These are phyloP conservation scores for Capsicum pubescens DNA, from an alignment of 257 asterid genomes.

Conservation along the genomic window DNA sequence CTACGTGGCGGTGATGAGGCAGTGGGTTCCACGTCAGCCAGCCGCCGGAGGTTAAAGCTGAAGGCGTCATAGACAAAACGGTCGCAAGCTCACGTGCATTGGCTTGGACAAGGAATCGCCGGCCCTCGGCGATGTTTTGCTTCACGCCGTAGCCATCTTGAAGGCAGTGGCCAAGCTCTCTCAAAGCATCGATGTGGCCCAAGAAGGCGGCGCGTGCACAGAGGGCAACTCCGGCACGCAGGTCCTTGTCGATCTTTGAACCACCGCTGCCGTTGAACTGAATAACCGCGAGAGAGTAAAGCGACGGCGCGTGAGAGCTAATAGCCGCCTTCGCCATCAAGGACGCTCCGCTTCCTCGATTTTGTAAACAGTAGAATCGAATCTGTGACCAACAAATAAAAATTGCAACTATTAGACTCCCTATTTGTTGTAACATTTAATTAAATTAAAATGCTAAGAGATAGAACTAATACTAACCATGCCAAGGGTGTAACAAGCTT, in stretches of 20 bases:
- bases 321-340: slow-evolving; percentile 95
- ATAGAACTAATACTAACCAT: slow-evolving; percentile 58
- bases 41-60: slow-evolving; percentile 56
- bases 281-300: slow-evolving; percentile 79
- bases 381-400: slow-evolving; percentile 53
- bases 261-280: slow-evolving; percentile 98
- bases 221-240: slow-evolving; percentile 82
- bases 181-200: slow-evolving; percentile 88
- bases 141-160: slow-evolving; percentile 93
- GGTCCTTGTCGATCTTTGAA: slow-evolving; percentile 74
- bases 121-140: slow-evolving; percentile 78
- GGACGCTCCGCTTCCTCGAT: slow-evolving; percentile 80
- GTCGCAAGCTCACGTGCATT: slow-evolving; percentile 89
- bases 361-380: slow-evolving; percentile 80
- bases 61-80: slow-evolving; percentile 49
- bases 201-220: slow-evolving; percentile 87
- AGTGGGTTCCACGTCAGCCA: slow-evolving; percentile 67
- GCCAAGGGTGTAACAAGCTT: slow-evolving; percentile 80
- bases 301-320: slow-evolving; percentile 78
- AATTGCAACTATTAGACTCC: slow-evolving; percentile 22
- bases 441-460: neutral
- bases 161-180: slow-evolving; percentile 98
- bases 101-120: slow-evolving; percentile 77
- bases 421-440: neutral
- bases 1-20: slow-evolving; percentile 47